Evolutionary conservation across 768 basidiomycete species (phyloP), one percentile per base, ranked within the genome.

Genomic region (Lactarius evosmus): DNA sequence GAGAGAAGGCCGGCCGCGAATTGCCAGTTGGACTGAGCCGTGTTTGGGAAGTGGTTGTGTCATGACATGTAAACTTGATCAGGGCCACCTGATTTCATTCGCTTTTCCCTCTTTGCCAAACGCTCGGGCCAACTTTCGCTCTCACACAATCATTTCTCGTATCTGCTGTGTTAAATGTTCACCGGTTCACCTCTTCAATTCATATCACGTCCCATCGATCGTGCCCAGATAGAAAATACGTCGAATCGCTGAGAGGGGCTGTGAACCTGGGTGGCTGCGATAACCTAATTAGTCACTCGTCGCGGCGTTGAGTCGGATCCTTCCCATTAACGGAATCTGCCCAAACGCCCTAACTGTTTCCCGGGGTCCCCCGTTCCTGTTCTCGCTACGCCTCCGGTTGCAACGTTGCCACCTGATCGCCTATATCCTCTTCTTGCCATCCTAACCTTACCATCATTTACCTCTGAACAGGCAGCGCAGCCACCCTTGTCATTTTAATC

Each of bases 241-340:
- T 49, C 46, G 44, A 60, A 46, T 19, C 56, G 25, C 50, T 27
- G 38, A 58, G 58, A 58, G 66, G 63, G 58, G 62, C 66, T 67
- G 38, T 60, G 58, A 60, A 55, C 27, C 54, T 29, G 44, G 44
- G 58, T 58, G 62, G 66, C 52, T 60, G 63, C 57, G 11, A 62
- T 59, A 52, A 36, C 57, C 65, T 40, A 49, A 46, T 66, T 63
- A 29, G 56, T 63, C 33, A 19, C 32, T 50, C 70, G 67, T 66
- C 69, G 69, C 70, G 71, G 71, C 71, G 68, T 71, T 72, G 70
- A 73, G 65, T 66, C 65, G 64, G 67, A 61, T 63, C 65, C 67
- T 69, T 71, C 63, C 68, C 72, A 66, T 59, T 66, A 72, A 66
- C 58, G 67, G 72, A 49, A 51, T 27, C 27, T 27, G 2, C 52